phyloP scores from a whole-genome alignment of 2,329 filamentous ascomycete genomes.

The Atkinsonella hypoxylon region DNA sequence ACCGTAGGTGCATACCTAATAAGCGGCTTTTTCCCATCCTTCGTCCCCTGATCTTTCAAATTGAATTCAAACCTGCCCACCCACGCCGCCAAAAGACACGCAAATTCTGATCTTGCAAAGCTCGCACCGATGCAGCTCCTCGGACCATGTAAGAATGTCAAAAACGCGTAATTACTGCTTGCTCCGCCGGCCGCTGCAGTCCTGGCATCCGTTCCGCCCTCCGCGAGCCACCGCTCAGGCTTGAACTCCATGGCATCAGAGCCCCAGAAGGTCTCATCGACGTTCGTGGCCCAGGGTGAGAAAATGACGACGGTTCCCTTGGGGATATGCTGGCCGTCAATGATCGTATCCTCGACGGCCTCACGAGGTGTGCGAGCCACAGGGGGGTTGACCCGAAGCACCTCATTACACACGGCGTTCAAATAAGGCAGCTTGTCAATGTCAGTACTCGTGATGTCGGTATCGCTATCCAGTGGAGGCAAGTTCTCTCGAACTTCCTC shows the following conservation, averaged over 20 bases:
- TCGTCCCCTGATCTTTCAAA: slow-evolving; percentile 43
- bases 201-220: slow-evolving; percentile 11
- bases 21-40: slow-evolving; percentile 53
- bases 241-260: slow-evolving; percentile 62
- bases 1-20: slow-evolving; percentile 62
- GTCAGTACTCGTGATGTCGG: slow-evolving; percentile 29
- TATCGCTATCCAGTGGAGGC: slow-evolving; percentile 31
- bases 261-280: slow-evolving; percentile 60
- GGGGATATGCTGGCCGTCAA: slow-evolving; percentile 54
- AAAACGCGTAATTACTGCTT: slow-evolving; percentile 60
- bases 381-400: slow-evolving; percentile 60
- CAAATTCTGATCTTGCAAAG: slow-evolving; percentile 78
- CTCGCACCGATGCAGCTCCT: slow-evolving; percentile 72
- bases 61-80: slow-evolving; percentile 62
- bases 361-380: slow-evolving; percentile 60
- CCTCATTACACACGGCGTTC: slow-evolving; percentile 66
- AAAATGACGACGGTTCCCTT: slow-evolving; percentile 60
- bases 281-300: slow-evolving; percentile 56
- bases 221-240: slow-evolving; percentile 61
- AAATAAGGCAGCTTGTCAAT: slow-evolving; percentile 70
- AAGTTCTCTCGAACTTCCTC: slow-evolving; percentile 53
- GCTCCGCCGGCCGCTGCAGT: slow-evolving; percentile 55
- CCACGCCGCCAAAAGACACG: slow-evolving; percentile 66
- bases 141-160: slow-evolving; percentile 81
- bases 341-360: slow-evolving; percentile 49